A percentile compares a stretch with the other conserved stretches of the same genome.
Conservation (phyloP, 805 yeast genomes). For the Jamesozyma gamospora region DNA sequence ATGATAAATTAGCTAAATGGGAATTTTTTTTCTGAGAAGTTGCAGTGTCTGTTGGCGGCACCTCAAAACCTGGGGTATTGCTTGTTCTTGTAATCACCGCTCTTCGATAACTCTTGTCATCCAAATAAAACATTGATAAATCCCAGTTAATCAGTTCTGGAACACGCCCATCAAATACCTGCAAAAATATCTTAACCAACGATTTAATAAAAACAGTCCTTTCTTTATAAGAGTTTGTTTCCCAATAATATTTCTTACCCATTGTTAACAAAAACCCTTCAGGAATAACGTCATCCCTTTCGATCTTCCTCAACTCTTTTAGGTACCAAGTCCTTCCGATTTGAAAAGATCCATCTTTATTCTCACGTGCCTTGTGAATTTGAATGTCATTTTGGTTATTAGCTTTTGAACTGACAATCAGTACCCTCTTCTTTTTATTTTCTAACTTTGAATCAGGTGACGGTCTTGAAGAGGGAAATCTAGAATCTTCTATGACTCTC, state of each 20-base stretch:
- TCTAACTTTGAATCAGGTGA: conserved; percentile 40
- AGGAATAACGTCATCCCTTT: conserved; percentile 41
- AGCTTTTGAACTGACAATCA: conserved; percentile 40
- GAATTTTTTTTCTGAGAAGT: no score
- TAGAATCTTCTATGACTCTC: conserved; percentile 62
- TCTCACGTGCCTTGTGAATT: conserved; percentile 79
- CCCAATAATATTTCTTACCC: conserved; percentile 82
- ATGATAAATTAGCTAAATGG: not conserved
- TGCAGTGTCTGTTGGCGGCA: not conserved
- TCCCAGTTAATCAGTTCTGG: conserved; percentile 50
- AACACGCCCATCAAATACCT: conserved; percentile 44
- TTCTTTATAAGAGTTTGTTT: conserved; percentile 47
- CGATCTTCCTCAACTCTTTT: conserved; percentile 52
- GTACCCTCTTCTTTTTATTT: conserved; percentile 51
- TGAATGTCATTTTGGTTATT: conserved; percentile 58
- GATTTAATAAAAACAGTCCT: conserved; percentile 48
- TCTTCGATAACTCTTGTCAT: conserved; percentile 30
- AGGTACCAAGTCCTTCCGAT: conserved; percentile 90
- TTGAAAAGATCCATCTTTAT: conserved; percentile 63
- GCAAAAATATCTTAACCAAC: conserved; percentile 42
- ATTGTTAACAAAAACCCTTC: conserved; percentile 52
- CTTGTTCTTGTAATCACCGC: conserved; percentile 16
- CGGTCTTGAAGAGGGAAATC: conserved; percentile 59
- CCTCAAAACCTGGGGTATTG: not conserved
- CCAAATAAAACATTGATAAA: conserved; percentile 31